Percentiles rank a stretch among this genome's conserved stretches.
Evolutionary conservation across 257 asterid genomes (phyloP).

Genomic region (Oldenlandia corymbosa): DNA sequence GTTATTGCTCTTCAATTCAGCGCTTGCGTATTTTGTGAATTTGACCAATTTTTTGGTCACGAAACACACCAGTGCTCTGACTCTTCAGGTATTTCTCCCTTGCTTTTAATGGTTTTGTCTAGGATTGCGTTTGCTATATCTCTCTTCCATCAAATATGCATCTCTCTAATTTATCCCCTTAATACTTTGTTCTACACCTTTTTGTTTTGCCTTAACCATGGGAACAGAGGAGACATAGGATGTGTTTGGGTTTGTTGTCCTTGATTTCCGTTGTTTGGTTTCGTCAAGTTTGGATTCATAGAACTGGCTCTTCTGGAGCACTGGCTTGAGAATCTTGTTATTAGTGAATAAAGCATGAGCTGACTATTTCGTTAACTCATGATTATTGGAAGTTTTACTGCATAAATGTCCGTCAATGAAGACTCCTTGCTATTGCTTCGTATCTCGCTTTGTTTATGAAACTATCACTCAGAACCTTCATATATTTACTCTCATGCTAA

Average conservation of each 20-base stretch:
- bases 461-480: not conserved
- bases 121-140: no score
- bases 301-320: not conserved
- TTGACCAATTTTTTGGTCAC: slow-evolving; percentile 69
- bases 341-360: not conserved
- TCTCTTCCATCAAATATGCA: not conserved
- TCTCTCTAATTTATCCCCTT: not conserved
- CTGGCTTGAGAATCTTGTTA: not conserved
- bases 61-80: slow-evolving; percentile 61
- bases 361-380: not conserved
- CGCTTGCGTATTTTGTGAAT: slow-evolving; percentile 59
- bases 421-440: not conserved
- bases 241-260: not conserved
- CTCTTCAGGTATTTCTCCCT: slow-evolving; percentile 47
- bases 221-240: not conserved
- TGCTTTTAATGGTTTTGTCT: not conserved
- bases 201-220: not conserved
- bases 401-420: not conserved
- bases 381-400: not conserved
- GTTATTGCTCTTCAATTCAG: slow-evolving; percentile 58
- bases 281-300: not conserved
- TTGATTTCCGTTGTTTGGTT: not conserved
- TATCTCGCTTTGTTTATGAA: not conserved
- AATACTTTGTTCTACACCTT: not conserved
- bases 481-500: not conserved